Conservation (phyloP, 106 monocot genomes). For the Dioscorea dumetorum region DNA sequence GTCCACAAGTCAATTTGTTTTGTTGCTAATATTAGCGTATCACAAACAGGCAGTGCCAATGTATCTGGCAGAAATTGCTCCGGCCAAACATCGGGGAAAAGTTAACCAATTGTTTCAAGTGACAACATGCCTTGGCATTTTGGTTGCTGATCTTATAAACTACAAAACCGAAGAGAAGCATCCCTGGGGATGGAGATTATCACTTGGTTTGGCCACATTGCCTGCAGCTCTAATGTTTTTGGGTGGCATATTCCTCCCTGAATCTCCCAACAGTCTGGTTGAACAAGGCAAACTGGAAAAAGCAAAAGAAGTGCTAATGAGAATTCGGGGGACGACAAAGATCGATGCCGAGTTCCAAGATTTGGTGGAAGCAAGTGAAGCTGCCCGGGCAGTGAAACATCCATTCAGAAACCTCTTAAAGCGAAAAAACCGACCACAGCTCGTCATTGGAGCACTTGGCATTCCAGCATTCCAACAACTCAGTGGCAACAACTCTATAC, state of each 20-base stretch:
- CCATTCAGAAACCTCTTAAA: conserved; percentile 43
- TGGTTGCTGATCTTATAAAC: conserved; percentile 55
- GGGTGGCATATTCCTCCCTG: conserved; percentile 41
- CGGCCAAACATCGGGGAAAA: conserved; percentile 45
- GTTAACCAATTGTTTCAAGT: conserved; percentile 64
- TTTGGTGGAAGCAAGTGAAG: conserved; percentile 41
- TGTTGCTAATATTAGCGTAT: too few species aligned
- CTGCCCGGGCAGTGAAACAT: conserved; percentile 34
- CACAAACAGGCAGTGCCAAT: conserved; percentile 52
- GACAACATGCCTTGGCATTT: conserved; percentile 36
- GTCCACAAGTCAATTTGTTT: too few species aligned
- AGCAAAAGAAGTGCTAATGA: conserved; percentile 26
- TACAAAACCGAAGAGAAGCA: conserved; percentile 51
- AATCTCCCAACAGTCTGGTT: conserved; percentile 51
- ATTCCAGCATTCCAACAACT: conserved; percentile 57
- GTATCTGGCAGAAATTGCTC: conserved; percentile 64
- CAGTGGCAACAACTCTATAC: conserved; percentile 45
- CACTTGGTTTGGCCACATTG: conserved; percentile 45
- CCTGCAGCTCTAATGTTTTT: conserved; percentile 57
- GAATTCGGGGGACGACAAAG: conserved; percentile 32
- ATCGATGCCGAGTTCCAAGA: conserved; percentile 42
- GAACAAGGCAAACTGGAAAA: conserved; percentile 41
- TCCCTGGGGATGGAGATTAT: conserved; percentile 72
- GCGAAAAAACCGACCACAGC: conserved; percentile 36
- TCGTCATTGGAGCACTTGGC: conserved; percentile 40